Evolutionary conservation across 176 grass and related monocot genomes (phyloP).

Genomic region (Thinopyrum elongatum): DNA sequence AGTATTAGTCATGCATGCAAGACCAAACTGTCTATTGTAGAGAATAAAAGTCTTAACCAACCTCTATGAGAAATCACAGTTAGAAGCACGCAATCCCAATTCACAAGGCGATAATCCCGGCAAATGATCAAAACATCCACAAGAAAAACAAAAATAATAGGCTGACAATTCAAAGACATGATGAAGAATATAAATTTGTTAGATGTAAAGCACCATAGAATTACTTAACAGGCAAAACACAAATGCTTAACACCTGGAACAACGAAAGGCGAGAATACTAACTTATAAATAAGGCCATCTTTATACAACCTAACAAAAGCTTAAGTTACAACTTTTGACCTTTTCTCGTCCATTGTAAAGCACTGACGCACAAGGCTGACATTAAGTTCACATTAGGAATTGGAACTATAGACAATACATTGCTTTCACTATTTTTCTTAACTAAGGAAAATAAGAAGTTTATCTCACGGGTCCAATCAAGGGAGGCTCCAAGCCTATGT

Average conservation of each 20-base stretch:
- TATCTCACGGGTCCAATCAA: conserved; percentile 89
- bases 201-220: no score
- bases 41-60: conserved; percentile 27
- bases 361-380: conserved; percentile 43
- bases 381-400: not conserved
- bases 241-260: not conserved
- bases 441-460: conserved; percentile 23
- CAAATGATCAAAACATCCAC: conserved; percentile 18
- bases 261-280: conserved; percentile 21
- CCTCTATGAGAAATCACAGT: conserved; percentile 80
- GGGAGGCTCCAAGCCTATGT: conserved; percentile 75
- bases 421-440: not conserved
- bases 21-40: not conserved
- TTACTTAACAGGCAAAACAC: no score
- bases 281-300: conserved; percentile 87
- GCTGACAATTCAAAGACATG: not conserved
- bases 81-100: conserved; percentile 89
- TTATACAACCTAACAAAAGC: conserved; percentile 86
- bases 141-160: not conserved
- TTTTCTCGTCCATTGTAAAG: conserved; percentile 92
- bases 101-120: conserved; percentile 80
- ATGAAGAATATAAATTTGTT: no score
- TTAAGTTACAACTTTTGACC: conserved; percentile 82
- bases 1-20: not conserved
- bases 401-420: no score